phyloP scores from a whole-genome alignment of 441 rosid species.

The Euphorbia celastroides region DNA sequence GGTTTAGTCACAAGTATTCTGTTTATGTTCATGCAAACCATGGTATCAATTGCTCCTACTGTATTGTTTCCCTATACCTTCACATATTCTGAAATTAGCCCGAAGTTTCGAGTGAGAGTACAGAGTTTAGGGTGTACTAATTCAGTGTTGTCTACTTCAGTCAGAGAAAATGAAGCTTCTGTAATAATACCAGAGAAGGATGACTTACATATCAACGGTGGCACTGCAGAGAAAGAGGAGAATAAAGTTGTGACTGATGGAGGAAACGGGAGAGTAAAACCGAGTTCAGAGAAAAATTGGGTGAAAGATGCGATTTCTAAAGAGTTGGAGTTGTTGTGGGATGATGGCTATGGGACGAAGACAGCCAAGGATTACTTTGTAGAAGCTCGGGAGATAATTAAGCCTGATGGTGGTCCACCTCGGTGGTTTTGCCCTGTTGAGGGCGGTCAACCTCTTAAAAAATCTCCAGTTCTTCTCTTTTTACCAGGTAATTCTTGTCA shows the following conservation, averaged over 20 bases:
- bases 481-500: constrained; percentile 55
- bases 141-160: constrained; percentile 29
- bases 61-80: constrained; percentile 22
- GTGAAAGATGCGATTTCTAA: constrained; percentile 27
- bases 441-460: constrained; percentile 60
- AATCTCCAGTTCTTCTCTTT: constrained; percentile 72
- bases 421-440: constrained; percentile 84
- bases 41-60: constrained; percentile 34
- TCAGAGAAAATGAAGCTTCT: constrained; percentile 36
- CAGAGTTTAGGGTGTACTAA: constrained; percentile 30
- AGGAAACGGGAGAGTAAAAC: constrained; percentile 39
- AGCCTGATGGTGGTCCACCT: constrained; percentile 71
- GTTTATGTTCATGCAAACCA: constrained; percentile 19
- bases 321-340: constrained; percentile 66
- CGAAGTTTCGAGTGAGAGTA: constrained; percentile 43
- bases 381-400: constrained; percentile 47
- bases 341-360: constrained; percentile 72
- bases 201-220: constrained; percentile 9
- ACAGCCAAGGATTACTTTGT: constrained; percentile 62
- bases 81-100: constrained; percentile 21
- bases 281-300: constrained; percentile 18
- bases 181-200: constrained; percentile 15
- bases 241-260: constrained; percentile 22
- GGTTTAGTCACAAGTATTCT: constrained; percentile 5
- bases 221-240: constrained; percentile 20